Percentiles rank a stretch among this genome's conserved stretches.
Evolutionary conservation across 345 rosid species (phyloP).

Genomic region (Brassica juncea): DNA sequence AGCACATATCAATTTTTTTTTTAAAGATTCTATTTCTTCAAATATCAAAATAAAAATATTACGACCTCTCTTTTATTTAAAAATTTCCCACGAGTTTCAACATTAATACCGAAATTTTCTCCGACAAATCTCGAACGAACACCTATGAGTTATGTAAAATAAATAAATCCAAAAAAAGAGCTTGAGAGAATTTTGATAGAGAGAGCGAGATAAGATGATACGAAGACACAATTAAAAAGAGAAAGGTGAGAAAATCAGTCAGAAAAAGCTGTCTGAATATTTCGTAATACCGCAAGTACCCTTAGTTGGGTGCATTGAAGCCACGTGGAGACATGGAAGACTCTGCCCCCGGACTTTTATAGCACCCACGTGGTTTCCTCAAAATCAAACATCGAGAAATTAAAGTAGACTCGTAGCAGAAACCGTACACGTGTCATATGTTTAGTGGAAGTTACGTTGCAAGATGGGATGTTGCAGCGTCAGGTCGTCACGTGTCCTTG

Average conservation of each 20-base stretch:
- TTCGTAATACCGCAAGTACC: constrained; percentile 15
- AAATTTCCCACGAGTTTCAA: background rate
- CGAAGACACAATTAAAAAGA: too few species aligned
- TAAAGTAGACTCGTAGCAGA: constrained; percentile 13
- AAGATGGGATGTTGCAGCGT: constrained; percentile 12
- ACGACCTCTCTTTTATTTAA: background rate
- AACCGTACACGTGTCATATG: constrained; percentile 21
- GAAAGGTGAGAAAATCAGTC: background rate
- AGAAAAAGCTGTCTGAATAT: constrained; percentile 16
- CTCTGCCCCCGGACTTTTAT: constrained; percentile 1
- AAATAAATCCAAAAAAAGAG: background rate
- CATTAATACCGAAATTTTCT: constrained; percentile 29
- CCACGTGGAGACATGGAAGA: constrained; percentile 30
- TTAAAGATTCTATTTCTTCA: constrained; percentile 24
- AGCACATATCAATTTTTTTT: constrained; percentile 23
- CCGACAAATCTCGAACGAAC: constrained; percentile 12
- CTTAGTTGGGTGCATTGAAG: constrained; percentile 21
- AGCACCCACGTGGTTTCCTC: constrained; percentile 29
- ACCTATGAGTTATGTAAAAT: background rate
- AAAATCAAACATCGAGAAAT: constrained; percentile 7
- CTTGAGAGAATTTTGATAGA: background rate
- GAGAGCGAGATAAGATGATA: background rate
- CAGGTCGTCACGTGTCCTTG: constrained; percentile 35
- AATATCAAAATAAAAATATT: background rate
- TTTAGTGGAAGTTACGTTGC: background rate